Evolutionary conservation across 495 filamentous ascomycete species (phyloP).

Genomic region (Aspergillus asperescens): DNA sequence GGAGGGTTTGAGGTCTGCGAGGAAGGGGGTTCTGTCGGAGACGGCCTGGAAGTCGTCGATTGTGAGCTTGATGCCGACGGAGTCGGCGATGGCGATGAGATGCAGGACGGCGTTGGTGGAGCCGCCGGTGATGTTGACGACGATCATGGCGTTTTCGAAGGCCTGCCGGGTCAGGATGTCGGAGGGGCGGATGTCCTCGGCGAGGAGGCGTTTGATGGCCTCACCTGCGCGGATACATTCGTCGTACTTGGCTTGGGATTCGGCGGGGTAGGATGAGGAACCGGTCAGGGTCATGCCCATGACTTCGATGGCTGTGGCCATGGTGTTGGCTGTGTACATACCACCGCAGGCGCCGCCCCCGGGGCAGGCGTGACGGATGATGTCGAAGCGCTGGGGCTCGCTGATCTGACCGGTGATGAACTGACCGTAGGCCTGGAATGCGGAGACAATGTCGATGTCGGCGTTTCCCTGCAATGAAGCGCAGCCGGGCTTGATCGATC

Average conservation of each 20-base stretch:
- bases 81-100: slow-evolving; percentile 91
- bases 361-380: slow-evolving; percentile 91
- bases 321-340: slow-evolving; percentile 99
- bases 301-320: slow-evolving; percentile 93
- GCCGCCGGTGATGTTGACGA: slow-evolving; percentile 91
- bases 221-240: slow-evolving; percentile 82
- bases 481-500: slow-evolving; percentile 88
- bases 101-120: slow-evolving; percentile 97
- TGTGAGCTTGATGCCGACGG: slow-evolving; percentile 86
- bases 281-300: slow-evolving; percentile 96
- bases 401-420: slow-evolving; percentile 86
- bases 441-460: slow-evolving; percentile 89
- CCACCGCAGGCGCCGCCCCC: slow-evolving; percentile 92
- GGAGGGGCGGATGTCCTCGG: slow-evolving; percentile 78
- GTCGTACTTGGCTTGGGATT: slow-evolving; percentile 74
- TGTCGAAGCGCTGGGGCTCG: slow-evolving; percentile 87
- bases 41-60: slow-evolving; percentile 98
- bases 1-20: slow-evolving; percentile 94
- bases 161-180: slow-evolving; percentile 91
- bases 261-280: slow-evolving; percentile 87
- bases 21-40: slow-evolving; percentile 83
- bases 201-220: slow-evolving; percentile 80
- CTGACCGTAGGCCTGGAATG: slow-evolving; percentile 97
- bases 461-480: slow-evolving; percentile 63
- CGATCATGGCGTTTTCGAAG: slow-evolving; percentile 94